phyloP scores from a whole-genome alignment of 768 basidiomycete genomes.

The Coprinellus micaceus region DNA sequence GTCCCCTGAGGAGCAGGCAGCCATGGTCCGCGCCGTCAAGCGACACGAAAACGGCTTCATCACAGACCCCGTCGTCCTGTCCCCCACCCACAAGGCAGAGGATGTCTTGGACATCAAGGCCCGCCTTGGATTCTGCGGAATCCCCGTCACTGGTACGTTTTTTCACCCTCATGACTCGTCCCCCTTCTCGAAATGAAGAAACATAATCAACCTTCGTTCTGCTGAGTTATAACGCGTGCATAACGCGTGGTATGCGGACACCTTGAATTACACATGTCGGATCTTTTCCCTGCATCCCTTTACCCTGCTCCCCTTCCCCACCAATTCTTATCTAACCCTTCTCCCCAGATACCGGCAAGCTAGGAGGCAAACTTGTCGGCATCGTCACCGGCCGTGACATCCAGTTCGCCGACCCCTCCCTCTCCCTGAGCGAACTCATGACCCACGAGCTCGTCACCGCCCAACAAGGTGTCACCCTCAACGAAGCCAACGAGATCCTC shows the following conservation, averaged over 20 bases:
- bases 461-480: constrained; percentile 80
- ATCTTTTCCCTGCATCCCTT: constrained; percentile 22
- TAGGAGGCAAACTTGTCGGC: constrained; percentile 91
- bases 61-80: constrained; percentile 86
- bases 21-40: constrained; percentile 97
- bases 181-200: constrained; percentile 39
- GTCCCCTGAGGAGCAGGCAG: constrained; percentile 76
- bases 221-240: constrained; percentile 62
- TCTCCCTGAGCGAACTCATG: constrained; percentile 81
- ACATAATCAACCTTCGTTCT: constrained; percentile 84
- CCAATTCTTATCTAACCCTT: constrained; percentile 8
- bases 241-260: constrained; percentile 73
- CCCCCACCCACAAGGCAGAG: constrained; percentile 71
- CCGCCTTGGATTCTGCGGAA: constrained; percentile 89
- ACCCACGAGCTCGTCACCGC: constrained; percentile 86
- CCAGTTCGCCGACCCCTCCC: constrained; percentile 75
- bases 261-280: constrained; percentile 33
- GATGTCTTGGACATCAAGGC: constrained; percentile 94
- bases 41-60: constrained; percentile 99
- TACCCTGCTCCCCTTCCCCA: not conserved
- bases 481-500: constrained; percentile 90
- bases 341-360: constrained; percentile 69
- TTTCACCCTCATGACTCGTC: too few species aligned
- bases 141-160: constrained; percentile 91
- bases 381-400: constrained; percentile 96